These are phyloP conservation scores for Plantago rigida DNA, from an alignment of 305 asterid genomes.

Conservation along the genomic window DNA sequence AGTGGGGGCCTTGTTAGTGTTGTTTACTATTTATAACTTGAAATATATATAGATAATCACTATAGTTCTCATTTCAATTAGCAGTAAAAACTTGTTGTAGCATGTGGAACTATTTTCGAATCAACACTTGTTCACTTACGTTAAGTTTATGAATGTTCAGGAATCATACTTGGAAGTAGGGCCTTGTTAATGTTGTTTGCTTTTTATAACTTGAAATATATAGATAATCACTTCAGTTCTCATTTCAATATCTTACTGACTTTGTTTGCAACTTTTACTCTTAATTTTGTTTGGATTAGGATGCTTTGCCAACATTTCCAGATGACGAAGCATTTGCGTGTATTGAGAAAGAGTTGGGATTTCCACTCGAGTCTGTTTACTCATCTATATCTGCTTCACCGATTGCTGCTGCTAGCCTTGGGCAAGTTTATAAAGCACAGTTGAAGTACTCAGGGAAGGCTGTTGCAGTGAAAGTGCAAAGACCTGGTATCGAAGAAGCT, in stretches of 20 bases:
- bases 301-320: slow-evolving; percentile 98
- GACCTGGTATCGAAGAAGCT: slow-evolving; percentile 93
- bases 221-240: too few relatives aligned
- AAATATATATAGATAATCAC: too few relatives aligned
- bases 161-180: too few relatives aligned
- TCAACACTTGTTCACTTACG: too few relatives aligned
- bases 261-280: neutral
- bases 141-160: too few relatives aligned
- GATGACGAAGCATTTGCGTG: slow-evolving; percentile 84
- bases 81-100: too few relatives aligned
- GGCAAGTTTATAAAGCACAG: slow-evolving; percentile 94
- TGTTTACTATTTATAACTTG: too few relatives aligned
- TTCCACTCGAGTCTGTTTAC: slow-evolving; percentile 66
- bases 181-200: too few relatives aligned
- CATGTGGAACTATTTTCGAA: too few relatives aligned
- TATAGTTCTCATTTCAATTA: too few relatives aligned
- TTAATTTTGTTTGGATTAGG: slow-evolving; percentile 35
- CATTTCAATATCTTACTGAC: neutral
- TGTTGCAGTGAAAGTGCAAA: slow-evolving; percentile 97
- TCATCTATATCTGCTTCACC: slow-evolving; percentile 86
- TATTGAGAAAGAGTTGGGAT: slow-evolving; percentile 78
- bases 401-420: slow-evolving; percentile 95
- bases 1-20: too few relatives aligned
- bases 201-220: too few relatives aligned
- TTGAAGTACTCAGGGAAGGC: slow-evolving; percentile 72